Percentiles rank a stretch among this genome's conserved stretches.
Evolutionary conservation across 805 yeast genomes (phyloP).

Genomic region (Saccharomycopsis schoenii): DNA sequence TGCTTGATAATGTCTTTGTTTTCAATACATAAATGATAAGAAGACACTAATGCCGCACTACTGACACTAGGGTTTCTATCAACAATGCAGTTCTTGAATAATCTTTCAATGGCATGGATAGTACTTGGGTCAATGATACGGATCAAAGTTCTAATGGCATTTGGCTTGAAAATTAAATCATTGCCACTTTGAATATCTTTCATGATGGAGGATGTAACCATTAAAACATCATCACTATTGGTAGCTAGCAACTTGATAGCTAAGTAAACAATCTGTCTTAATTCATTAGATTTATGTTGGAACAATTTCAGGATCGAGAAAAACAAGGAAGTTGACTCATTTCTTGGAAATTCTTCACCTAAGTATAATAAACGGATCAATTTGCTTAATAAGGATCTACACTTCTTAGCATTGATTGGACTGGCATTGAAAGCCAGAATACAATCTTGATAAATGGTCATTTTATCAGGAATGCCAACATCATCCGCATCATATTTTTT

Average conservation of each 20-base stretch:
- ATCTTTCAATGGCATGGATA: conserved; percentile 86
- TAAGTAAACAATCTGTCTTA: conserved; percentile 88
- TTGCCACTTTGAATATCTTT: conserved; percentile 85
- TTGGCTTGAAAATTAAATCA: conserved; percentile 77
- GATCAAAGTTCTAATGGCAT: conserved; percentile 86
- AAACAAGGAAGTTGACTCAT: conserved; percentile 86
- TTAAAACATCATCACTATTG: conserved; percentile 82
- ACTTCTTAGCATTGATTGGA: conserved; percentile 79
- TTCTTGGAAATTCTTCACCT: conserved; percentile 80
- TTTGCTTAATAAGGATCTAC: conserved; percentile 75
- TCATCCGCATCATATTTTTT: conserved; percentile 76
- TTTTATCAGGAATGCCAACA: conserved; percentile 74
- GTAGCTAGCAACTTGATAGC: conserved; percentile 86
- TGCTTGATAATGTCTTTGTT: conserved; percentile 89
- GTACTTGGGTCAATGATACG: conserved; percentile 85
- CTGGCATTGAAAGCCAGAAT: conserved; percentile 84
- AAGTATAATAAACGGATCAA: conserved; percentile 70
- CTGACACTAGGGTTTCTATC: conserved; percentile 81
- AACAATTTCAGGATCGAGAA: conserved; percentile 90
- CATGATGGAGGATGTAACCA: conserved; percentile 98
- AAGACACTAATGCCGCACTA: conserved; percentile 88
- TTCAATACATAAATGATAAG: conserved; percentile 82
- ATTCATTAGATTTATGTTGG: conserved; percentile 77
- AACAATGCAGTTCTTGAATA: conserved; percentile 86
- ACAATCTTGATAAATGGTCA: conserved; percentile 96